Percentiles rank a stretch among this genome's conserved stretches.
phyloP scores from a whole-genome alignment of 2,329 filamentous ascomycete genomes.

The Scopulariopsis brevicaulis region DNA sequence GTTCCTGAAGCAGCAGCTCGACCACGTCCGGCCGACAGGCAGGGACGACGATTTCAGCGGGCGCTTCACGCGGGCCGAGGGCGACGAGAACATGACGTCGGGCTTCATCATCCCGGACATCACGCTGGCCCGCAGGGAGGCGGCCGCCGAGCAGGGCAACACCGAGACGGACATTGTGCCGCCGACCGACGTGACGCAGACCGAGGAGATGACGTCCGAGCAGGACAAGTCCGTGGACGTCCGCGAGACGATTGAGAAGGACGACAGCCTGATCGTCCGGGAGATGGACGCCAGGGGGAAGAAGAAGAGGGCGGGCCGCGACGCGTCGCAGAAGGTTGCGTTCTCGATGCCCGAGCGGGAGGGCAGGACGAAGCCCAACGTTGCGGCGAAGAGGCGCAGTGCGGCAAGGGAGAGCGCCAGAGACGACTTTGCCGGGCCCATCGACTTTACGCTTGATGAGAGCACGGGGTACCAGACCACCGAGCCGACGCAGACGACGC shows the following conservation, averaged over 20 bases:
- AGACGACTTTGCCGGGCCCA: constrained; percentile 4
- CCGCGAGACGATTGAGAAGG: constrained; percentile 7
- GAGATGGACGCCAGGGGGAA: neutral
- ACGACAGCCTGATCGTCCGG: constrained; percentile 4
- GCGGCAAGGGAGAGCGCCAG: constrained; percentile 10
- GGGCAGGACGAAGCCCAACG: constrained; percentile 16
- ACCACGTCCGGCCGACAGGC: constrained; percentile 25
- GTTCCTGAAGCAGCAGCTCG: constrained; percentile 30
- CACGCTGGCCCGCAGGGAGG: constrained; percentile 34
- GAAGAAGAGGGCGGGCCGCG: constrained; percentile 10
- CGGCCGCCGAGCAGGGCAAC: constrained; percentile 22
- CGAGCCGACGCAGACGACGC: constrained; percentile 12
- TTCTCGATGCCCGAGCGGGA: constrained; percentile 26
- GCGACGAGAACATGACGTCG: constrained; percentile 44
- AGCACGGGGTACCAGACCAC: constrained; percentile 11
- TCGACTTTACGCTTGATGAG: constrained; percentile 11
- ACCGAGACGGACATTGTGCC: constrained; percentile 19
- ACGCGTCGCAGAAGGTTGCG: constrained; percentile 23
- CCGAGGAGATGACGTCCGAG: constrained; percentile 17
- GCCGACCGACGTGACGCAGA: constrained; percentile 19
- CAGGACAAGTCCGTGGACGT: constrained; percentile 10
- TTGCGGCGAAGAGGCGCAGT: constrained; percentile 24
- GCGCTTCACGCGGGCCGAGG: constrained; percentile 12
- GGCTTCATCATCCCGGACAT: constrained; percentile 48
- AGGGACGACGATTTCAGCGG: constrained; percentile 20